These are phyloP conservation scores for Podospora pseudopauciseta DNA, from an alignment of 495 filamentous ascomycete species.

Conservation along the genomic window DNA sequence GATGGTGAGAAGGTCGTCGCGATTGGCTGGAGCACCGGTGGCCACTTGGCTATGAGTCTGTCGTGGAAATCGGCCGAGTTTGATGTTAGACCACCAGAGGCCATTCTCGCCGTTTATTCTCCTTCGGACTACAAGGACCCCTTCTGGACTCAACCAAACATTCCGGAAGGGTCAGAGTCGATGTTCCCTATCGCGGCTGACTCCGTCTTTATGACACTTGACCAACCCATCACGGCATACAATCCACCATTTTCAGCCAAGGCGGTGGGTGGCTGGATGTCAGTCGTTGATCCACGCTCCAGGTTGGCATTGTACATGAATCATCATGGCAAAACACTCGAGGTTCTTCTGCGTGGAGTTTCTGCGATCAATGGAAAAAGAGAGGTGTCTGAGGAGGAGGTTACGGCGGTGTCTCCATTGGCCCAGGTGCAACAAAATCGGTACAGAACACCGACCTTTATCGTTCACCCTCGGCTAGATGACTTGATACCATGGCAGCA, in stretches of 20 bases:
- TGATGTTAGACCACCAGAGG: constrained; percentile 43
- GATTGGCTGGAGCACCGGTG: constrained; percentile 58
- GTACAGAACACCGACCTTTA: neutral
- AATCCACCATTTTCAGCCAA: neutral
- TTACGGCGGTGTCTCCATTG: neutral
- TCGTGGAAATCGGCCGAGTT: constrained; percentile 35
- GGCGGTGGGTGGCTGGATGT: neutral
- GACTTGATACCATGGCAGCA: constrained; percentile 4
- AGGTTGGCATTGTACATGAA: constrained; percentile 5
- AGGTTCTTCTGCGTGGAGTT: neutral
- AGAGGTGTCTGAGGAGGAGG: neutral
- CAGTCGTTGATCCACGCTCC: neutral
- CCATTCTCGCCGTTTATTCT: constrained; percentile 53
- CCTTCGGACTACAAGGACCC: constrained; percentile 42
- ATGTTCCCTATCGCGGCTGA: neutral
- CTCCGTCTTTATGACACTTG: neutral
- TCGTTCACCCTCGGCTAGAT: neutral
- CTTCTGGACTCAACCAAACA: constrained; percentile 6
- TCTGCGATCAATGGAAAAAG: neutral
- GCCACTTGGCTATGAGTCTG: constrained; percentile 49
- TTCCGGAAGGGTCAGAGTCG: neutral
- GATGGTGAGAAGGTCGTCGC: constrained; percentile 42
- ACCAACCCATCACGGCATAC: neutral
- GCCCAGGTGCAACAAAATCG: neutral
- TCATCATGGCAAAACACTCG: neutral